Conservation (phyloP, 345 rosid species). For the Eucalyptus globulus region DNA sequence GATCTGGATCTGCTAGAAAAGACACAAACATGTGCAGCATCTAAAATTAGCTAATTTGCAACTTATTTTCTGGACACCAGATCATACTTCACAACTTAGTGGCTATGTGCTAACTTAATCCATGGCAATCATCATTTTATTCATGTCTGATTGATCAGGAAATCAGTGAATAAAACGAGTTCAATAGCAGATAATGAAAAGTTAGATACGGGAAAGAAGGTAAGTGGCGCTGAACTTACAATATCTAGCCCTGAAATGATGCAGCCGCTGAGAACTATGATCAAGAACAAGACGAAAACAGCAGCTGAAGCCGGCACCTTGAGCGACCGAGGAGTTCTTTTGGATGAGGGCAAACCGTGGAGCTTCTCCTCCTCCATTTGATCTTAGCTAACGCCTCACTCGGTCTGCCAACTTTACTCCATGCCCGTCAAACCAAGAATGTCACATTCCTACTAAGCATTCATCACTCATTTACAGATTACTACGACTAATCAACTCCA, state of each 20-base stretch:
- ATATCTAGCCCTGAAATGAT: not conserved
- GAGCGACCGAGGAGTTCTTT: not conserved
- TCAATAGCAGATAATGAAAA: not conserved
- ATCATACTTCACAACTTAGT: not conserved
- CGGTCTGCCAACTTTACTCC: not conserved
- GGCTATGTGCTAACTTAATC: not conserved
- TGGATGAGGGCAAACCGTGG: not conserved
- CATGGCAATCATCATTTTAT: not conserved
- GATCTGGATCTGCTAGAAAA: not conserved
- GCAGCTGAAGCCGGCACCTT: not conserved
- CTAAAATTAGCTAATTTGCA: not conserved
- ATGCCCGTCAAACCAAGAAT: not conserved
- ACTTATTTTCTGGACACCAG: too few species aligned
- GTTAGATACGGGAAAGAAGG: not conserved
- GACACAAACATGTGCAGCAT: not conserved
- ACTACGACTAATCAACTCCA: not conserved
- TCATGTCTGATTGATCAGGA: not conserved
- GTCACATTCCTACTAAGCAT: not conserved
- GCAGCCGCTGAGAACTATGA: not conserved
- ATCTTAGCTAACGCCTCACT: not conserved
- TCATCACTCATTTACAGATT: not conserved
- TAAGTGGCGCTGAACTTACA: not conserved
- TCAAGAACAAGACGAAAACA: not conserved
- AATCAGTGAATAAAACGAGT: not conserved
- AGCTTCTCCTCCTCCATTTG: not conserved